Evolutionary conservation across 306 rosid species (phyloP), one percentile per base, ranked within the genome.

Genomic region (Pyrus bretschneideri): DNA sequence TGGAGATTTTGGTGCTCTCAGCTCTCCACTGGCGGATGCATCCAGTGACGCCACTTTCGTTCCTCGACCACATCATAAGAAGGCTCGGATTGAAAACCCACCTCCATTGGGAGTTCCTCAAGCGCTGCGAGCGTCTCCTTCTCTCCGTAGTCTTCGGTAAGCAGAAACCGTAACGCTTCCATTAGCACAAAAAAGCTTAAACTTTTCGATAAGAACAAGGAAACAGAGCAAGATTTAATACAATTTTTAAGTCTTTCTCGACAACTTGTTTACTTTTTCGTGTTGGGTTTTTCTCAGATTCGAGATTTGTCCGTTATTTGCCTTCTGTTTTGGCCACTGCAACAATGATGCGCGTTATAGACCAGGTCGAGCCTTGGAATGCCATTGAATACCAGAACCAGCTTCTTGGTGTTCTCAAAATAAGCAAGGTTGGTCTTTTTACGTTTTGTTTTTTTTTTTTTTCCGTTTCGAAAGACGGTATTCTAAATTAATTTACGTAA

Each of bases 301-400:
- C 92, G 71, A 88, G 93, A 79, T 95, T 86, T 78, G 80, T 92
- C n/a, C 85, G 91, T 83, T 84, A 80, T 86, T 90, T 88, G 42
- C 97, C 99, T 25, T 95, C 99, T 77, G 96, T 90, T 9, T 69
- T 95, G 97, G 98, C 99, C 31, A 86, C 97, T 31, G 93, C 99
- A 0, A 87, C 93, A 79, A 95, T 95, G 98, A 65, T 89, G 90
- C 81, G 81, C 67, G 92, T 88, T 61, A 86, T 92, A 66, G 96
- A 91, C 65, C 83, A 85, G 83, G 86, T 92, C 81, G 93, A 88
- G 71, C 87, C 89, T 73, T 72, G 82, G 78, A 87, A 83, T 69
- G 88, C 86, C n/a, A 33, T 78, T 69, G 88, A 86, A 44, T 88
- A 85, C 82, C 84, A 86, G 76, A 87, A 78, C 70, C 98, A 85